Base-by-base conservation (phyloP, 345 rosid genomes). In the Aurinia saxatilis region DNA sequence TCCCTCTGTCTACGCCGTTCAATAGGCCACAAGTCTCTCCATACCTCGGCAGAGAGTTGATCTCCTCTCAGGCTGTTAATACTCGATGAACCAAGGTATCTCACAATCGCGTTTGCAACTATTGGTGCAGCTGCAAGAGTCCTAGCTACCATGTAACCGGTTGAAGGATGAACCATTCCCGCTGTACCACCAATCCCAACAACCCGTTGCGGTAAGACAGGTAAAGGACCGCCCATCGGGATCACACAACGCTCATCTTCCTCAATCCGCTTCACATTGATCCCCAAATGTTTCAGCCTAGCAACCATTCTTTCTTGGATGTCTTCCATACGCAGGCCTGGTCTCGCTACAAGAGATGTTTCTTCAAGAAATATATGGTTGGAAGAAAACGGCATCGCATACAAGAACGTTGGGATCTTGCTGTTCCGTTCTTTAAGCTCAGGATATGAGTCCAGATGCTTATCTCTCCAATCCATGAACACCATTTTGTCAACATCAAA, bases 391-490 rank as follows among this genome's bases (percentile, higher is more conserved):
- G 99, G 96, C 99, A 93, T 93, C 0, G 99, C 96, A 34, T 93
- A 93, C 29, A 93, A 78, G 71, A 93, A 93, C 25, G 99, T 87
- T 0, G 99, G 99, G 64, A 82, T 84, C 75, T 57, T 81, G 42
- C 80, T 60, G 75, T 93, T 93, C 67, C 84, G 74, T 38, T 73
- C 79, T 57, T 76, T 84, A 21, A 90, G 73, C 58, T 75, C 82
- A 8, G 31, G 41, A 48, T 74, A 63, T 13, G 65, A 52, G 30
- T 72, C 71, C 10, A 93, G 77, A 78, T 93, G 99, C 0, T 68
- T 89, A 72, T 93, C 97, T 77, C 99, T 84, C 99, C 99, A 93
- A 31, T 93, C 99, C 97, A 93, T 93, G 33, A 93, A 93, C 66
- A 93, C 67, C 99, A 93, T 93, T 68, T 87, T 93, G 53, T 93